Percentiles rank a stretch among this genome's conserved stretches.
Conservation (phyloP, 768 basidiomycete species). For the Podaxis mareebaensis region DNA sequence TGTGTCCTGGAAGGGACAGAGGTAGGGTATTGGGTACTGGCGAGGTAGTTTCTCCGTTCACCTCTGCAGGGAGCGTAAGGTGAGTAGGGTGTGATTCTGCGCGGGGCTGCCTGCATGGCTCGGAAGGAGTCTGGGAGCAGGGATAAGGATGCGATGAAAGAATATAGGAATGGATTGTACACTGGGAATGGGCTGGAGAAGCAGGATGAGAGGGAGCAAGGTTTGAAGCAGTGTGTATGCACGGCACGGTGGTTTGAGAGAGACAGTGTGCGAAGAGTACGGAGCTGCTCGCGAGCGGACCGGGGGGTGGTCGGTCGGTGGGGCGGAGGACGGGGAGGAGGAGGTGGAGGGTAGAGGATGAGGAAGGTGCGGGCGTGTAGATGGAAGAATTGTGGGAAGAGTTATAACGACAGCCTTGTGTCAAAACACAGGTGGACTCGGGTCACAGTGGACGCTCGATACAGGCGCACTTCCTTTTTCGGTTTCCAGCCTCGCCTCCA, state of each 20-base stretch:
- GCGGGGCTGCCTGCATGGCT: conserved; percentile 18
- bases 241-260: conserved; percentile 20
- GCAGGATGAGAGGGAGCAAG: conserved; percentile 5
- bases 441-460: conserved; percentile 23
- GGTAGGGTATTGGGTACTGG: conserved; percentile 23
- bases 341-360: conserved; percentile 13
- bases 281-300: conserved; percentile 21
- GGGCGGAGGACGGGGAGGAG: conserved; percentile 5
- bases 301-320: conserved; percentile 10
- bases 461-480: conserved; percentile 37
- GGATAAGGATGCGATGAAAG: background rate
- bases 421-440: conserved; percentile 30
- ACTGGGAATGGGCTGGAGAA: conserved; percentile 9
- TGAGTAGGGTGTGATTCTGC: conserved; percentile 24
- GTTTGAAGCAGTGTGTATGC: background rate
- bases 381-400: conserved; percentile 14
- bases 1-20: conserved; percentile 26
- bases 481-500: conserved; percentile 19
- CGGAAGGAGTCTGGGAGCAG: conserved; percentile 14
- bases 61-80: conserved; percentile 22
- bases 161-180: background rate
- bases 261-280: conserved; percentile 30
- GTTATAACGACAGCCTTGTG: conserved; percentile 20
- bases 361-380: conserved; percentile 12
- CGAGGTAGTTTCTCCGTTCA: conserved; percentile 18